Percentiles rank a stretch among this genome's conserved stretches.
Evolutionary conservation across 2,329 filamentous ascomycete genomes (phyloP).

Genomic region (Cercospora berteroae): DNA sequence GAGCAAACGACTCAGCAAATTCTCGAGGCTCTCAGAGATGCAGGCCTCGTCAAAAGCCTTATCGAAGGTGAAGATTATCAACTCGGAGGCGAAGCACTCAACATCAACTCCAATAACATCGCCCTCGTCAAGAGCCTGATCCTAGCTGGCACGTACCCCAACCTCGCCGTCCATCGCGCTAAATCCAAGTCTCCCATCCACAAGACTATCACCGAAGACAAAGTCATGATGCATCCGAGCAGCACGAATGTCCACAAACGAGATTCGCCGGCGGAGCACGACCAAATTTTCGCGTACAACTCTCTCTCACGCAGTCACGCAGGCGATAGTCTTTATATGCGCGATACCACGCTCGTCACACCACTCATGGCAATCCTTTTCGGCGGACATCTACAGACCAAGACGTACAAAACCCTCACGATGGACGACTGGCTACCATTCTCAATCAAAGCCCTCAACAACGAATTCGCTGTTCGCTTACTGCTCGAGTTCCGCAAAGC

Average conservation of each 20-base stretch:
- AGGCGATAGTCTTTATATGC: constrained; percentile 28
- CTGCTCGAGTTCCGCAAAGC: constrained; percentile 40
- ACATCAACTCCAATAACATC: constrained; percentile 46
- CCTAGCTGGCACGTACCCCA: constrained; percentile 47
- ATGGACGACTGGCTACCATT: constrained; percentile 43
- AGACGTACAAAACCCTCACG: constrained; percentile 26
- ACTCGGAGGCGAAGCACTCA: constrained; percentile 37
- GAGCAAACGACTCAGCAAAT: constrained; percentile 41
- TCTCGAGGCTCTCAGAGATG: constrained; percentile 39
- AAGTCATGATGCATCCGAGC: constrained; percentile 32
- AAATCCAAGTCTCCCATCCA: constrained; percentile 20
- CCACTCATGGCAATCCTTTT: constrained; percentile 35
- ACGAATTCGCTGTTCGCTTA: constrained; percentile 29
- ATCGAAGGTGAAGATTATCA: neutral
- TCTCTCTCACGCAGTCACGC: constrained; percentile 20
- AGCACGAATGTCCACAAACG: constrained; percentile 27
- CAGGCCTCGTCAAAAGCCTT: constrained; percentile 37
- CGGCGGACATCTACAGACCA: constrained; percentile 31
- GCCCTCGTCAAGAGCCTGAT: constrained; percentile 50
- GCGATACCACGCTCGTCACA: constrained; percentile 30
- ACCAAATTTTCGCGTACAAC: constrained; percentile 20
- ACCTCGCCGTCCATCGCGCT: constrained; percentile 41
- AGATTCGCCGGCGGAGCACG: constrained; percentile 8
- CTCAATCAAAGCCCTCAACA: constrained; percentile 23
- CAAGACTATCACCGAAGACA: constrained; percentile 33